A percentile compares a stretch with the other conserved stretches of the same genome.
Evolutionary conservation across 495 filamentous ascomycete species (phyloP).

Genomic region (Aspergillus asperescens): DNA sequence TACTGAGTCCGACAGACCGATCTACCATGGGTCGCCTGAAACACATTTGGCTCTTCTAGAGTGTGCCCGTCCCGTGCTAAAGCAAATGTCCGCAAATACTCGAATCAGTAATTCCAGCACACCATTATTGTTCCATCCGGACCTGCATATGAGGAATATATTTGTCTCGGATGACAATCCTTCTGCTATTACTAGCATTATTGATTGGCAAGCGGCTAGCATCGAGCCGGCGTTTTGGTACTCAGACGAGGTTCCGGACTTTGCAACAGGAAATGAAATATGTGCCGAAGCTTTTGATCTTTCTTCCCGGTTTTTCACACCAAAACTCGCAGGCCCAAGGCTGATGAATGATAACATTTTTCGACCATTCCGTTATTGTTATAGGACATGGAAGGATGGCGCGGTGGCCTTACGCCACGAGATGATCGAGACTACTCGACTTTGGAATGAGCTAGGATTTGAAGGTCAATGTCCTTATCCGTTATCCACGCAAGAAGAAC

Average conservation of each 20-base stretch:
- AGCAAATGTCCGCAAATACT: constrained; percentile 22
- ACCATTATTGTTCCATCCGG: constrained; percentile 35
- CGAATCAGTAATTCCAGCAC: constrained; percentile 20
- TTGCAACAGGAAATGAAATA: constrained; percentile 24
- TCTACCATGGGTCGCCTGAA: constrained; percentile 27
- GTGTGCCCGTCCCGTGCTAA: constrained; percentile 19
- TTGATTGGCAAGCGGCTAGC: constrained; percentile 39
- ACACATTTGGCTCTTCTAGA: constrained; percentile 26
- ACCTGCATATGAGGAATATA: constrained; percentile 41
- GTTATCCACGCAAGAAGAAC: constrained; percentile 27
- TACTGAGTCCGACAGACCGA: constrained; percentile 9
- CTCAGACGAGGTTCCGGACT: constrained; percentile 33
- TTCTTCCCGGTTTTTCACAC: constrained; percentile 28
- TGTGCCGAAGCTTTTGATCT: constrained; percentile 31
- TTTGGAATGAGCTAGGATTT: constrained; percentile 39
- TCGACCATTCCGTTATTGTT: constrained; percentile 39
- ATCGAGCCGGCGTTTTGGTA: constrained; percentile 40
- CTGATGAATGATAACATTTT: constrained; percentile 36
- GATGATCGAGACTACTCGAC: constrained; percentile 33
- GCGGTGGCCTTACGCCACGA: constrained; percentile 36
- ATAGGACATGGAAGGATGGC: constrained; percentile 43
- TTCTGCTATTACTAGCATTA: constrained; percentile 32
- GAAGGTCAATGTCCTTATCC: constrained; percentile 33
- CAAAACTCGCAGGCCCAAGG: constrained; percentile 30
- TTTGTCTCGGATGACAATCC: constrained; percentile 41